Conservation (phyloP, 2,329 filamentous ascomycete genomes). For the Aspergillus novoparasiticus region DNA sequence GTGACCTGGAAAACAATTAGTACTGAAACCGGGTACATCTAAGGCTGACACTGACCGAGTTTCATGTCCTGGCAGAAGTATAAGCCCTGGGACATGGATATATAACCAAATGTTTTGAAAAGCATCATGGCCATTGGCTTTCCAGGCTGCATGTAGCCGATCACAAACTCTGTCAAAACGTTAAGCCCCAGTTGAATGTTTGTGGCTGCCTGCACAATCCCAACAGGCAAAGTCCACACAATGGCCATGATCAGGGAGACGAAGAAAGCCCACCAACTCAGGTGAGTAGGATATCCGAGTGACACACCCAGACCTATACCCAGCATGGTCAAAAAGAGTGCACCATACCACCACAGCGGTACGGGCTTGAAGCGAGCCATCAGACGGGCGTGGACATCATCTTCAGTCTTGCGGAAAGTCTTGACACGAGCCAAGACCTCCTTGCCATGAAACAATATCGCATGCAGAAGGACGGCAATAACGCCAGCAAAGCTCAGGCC, state of each 20-base stretch:
- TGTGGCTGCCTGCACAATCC: conserved; percentile 69
- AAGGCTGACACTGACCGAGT: conserved; percentile 44
- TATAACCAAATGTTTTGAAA: conserved; percentile 74
- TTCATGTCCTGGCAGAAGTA: conserved; percentile 69
- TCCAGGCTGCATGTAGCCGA: conserved; percentile 73
- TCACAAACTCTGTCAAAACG: conserved; percentile 72
- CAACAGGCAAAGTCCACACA: conserved; percentile 61
- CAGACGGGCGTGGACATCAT: conserved; percentile 57
- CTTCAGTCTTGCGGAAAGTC: conserved; percentile 57
- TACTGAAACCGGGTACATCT: background rate
- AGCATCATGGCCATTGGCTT: conserved; percentile 74
- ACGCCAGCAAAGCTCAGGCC: conserved; percentile 74
- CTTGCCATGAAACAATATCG: conserved; percentile 66
- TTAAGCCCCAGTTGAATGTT: conserved; percentile 70
- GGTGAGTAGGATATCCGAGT: conserved; percentile 64
- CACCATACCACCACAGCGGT: conserved; percentile 61
- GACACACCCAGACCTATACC: conserved; percentile 51
- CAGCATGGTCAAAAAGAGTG: conserved; percentile 53
- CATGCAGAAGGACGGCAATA: conserved; percentile 69
- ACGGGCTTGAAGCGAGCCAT: conserved; percentile 60
- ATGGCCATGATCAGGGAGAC: conserved; percentile 66
- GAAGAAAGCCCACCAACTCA: conserved; percentile 73
- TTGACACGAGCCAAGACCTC: conserved; percentile 67
- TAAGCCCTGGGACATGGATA: conserved; percentile 67
- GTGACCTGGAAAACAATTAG: conserved; percentile 43